Evolutionary conservation across 208 protist species (phyloP).

Genomic region (Trypanosoma melophagium): DNA sequence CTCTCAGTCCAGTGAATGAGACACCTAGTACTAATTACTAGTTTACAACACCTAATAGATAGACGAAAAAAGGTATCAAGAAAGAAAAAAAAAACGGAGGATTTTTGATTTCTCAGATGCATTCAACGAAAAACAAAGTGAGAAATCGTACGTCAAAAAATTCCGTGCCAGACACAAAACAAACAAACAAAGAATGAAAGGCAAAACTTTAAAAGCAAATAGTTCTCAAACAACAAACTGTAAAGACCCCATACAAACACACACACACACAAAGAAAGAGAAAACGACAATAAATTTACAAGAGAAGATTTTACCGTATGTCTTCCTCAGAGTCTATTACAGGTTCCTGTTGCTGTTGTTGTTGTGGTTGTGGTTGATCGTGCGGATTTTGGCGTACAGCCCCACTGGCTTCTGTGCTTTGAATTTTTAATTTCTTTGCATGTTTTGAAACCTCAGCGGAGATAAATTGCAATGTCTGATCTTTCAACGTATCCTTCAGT

Average conservation of each 20-base stretch:
- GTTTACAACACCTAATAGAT: too few relatives aligned
- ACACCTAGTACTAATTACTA: too few relatives aligned
- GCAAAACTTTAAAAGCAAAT: too few relatives aligned
- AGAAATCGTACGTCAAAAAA: too few relatives aligned
- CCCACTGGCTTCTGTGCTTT: constrained; percentile 12
- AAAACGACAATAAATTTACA: background rate
- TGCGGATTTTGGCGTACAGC: background rate
- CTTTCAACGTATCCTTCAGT: constrained; percentile 52
- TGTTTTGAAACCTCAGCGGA: constrained; percentile 58
- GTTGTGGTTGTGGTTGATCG: constrained; percentile 1
- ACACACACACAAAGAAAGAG: background rate
- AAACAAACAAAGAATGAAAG: too few relatives aligned
- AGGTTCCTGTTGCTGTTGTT: constrained; percentile 17
- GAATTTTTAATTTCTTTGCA: constrained; percentile 60
- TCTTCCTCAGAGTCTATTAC: constrained; percentile 29
- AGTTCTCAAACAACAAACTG: too few relatives aligned
- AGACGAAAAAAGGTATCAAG: too few relatives aligned
- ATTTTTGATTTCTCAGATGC: too few relatives aligned
- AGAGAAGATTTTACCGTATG: constrained; percentile 12
- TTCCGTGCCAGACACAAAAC: too few relatives aligned
- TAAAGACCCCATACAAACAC: background rate
- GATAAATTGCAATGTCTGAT: constrained; percentile 66
- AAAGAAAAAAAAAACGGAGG: too few relatives aligned
- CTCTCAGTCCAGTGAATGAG: too few relatives aligned
- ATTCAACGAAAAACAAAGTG: too few relatives aligned